Conservation (phyloP, 177 flowering plant genomes). For the Vitis hybrid region DNA sequence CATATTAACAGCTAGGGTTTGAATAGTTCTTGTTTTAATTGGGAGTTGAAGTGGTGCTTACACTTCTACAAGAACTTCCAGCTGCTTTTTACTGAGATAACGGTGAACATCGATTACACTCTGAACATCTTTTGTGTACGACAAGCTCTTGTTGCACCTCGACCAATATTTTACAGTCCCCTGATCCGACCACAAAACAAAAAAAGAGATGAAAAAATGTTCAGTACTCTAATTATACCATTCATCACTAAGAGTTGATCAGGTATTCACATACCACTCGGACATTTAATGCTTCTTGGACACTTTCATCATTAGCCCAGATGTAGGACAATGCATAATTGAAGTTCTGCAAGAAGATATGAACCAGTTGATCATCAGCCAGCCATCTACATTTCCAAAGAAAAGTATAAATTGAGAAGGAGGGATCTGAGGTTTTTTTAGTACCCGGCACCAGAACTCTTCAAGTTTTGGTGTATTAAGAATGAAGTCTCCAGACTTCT, state of each 20-base stretch:
- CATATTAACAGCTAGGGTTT: not conserved
- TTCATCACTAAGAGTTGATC: not conserved
- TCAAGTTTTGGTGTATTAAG: conserved; percentile 15
- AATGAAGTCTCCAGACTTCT: conserved; percentile 5
- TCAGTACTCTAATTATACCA: not conserved
- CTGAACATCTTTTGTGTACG: conserved; percentile 19
- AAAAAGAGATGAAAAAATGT: not conserved
- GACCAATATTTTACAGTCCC: conserved; percentile 21
- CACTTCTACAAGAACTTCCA: conserved; percentile 21
- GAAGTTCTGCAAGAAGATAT: conserved; percentile 15
- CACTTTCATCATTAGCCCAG: conserved; percentile 26
- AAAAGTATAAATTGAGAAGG: not conserved
- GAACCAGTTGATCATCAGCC: no score
- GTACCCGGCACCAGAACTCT: conserved; percentile 25
- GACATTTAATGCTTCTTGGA: conserved; percentile 23
- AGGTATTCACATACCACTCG: conserved; percentile 12
- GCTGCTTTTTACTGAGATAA: conserved; percentile 6
- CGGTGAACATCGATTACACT: conserved; percentile 24
- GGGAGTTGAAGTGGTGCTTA: not conserved
- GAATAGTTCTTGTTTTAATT: no score
- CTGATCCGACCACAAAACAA: not conserved
- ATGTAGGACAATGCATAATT: conserved; percentile 19
- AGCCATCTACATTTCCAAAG: no score
- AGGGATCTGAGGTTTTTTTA: not conserved
- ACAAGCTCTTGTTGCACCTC: conserved; percentile 26